These are phyloP conservation scores for Auriculariales sp. DNA, from an alignment of 768 basidiomycete species.

Conservation along the genomic window DNA sequence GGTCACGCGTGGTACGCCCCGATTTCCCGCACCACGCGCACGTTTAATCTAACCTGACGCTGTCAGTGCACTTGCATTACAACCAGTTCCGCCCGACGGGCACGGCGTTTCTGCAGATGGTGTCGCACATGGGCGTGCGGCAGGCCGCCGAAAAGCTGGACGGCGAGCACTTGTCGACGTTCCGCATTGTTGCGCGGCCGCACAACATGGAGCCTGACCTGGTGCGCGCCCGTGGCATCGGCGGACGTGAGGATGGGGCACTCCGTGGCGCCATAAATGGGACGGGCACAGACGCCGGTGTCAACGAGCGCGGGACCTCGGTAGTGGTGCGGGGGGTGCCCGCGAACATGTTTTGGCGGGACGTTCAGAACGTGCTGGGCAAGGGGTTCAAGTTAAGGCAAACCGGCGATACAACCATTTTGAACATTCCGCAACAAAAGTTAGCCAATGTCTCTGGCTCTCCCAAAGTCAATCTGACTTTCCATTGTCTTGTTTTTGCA, in stretches of 20 bases:
- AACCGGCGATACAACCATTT: background rate
- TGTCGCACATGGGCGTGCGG: slow-evolving; percentile 28
- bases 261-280: slow-evolving; percentile 21
- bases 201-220: background rate
- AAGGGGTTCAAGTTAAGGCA: background rate
- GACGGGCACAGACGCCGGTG: slow-evolving; percentile 37
- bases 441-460: too few relatives aligned
- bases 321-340: slow-evolving; percentile 54
- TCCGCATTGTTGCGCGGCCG: slow-evolving; percentile 17
- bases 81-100: slow-evolving; percentile 44
- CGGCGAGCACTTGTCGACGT: slow-evolving; percentile 30
- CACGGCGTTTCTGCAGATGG: slow-evolving; percentile 41
- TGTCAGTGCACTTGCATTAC: slow-evolving; percentile 44
- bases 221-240: slow-evolving; percentile 21
- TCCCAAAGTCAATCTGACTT: too few relatives aligned
- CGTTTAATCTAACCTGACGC: background rate
- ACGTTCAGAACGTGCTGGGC: background rate
- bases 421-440: background rate
- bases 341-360: slow-evolving; percentile 11
- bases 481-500: too few relatives aligned
- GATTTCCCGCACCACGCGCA: background rate
- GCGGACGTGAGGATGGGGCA: slow-evolving; percentile 25
- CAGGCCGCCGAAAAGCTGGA: slow-evolving; percentile 28
- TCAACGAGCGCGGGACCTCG: slow-evolving; percentile 31
- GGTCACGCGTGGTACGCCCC: background rate